Percentiles rank a stretch among this genome's conserved stretches.
phyloP scores from a whole-genome alignment of 805 yeast genomes.

The Monosporozyma servazzii region DNA sequence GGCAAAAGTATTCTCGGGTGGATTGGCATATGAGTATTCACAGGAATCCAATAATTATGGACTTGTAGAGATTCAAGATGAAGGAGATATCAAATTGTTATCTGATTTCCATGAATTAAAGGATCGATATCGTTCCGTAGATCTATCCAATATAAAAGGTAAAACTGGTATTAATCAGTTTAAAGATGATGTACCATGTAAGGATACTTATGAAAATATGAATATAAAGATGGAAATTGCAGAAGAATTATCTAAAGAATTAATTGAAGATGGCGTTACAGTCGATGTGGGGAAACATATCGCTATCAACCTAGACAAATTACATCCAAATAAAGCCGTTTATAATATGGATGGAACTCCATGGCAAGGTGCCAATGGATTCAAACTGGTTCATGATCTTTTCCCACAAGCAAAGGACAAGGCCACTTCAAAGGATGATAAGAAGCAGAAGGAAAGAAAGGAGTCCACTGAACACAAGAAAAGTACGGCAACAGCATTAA shows the following conservation, averaged over 20 bases:
- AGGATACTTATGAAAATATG: conserved; percentile 35
- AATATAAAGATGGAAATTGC: conserved; percentile 33
- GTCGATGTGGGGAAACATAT: conserved; percentile 43
- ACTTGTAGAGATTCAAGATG: conserved; percentile 43
- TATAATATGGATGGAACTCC: background rate
- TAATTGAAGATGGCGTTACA: conserved; percentile 43
- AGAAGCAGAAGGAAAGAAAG: background rate
- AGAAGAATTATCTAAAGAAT: conserved; percentile 34
- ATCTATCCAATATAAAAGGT: background rate
- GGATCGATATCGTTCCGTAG: conserved; percentile 31
- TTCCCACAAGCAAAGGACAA: background rate
- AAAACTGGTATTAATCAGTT: background rate
- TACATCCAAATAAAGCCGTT: conserved; percentile 27
- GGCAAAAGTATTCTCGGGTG: conserved; percentile 77
- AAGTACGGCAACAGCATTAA: background rate
- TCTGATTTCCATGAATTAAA: conserved; percentile 44
- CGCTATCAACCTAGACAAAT: conserved; percentile 35
- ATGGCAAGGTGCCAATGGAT: background rate
- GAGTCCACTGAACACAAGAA: background rate
- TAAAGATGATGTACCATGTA: conserved; percentile 22
- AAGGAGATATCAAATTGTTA: conserved; percentile 33
- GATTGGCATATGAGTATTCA: conserved; percentile 70
- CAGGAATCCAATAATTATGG: conserved; percentile 79
- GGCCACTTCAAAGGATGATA: background rate
- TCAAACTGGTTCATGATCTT: background rate